A percentile compares a stretch with the other conserved stretches of the same genome.
phyloP scores from a whole-genome alignment of 352 stramenopile species.

The Phytophthora pisi region DNA sequence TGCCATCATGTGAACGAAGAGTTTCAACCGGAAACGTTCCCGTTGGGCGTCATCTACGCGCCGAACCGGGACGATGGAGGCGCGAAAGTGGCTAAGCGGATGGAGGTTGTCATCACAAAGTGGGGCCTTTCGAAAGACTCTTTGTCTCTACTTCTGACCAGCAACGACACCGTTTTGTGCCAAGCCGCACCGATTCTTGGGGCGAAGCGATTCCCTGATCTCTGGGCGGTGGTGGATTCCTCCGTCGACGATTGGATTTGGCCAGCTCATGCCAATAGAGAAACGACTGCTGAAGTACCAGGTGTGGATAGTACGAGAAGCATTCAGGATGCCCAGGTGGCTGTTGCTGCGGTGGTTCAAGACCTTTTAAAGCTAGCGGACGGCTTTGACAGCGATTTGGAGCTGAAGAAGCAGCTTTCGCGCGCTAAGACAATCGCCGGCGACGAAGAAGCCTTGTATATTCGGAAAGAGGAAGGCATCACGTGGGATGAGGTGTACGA shows the following conservation, averaged over 20 bases:
- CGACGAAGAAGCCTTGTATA: conserved; percentile 3
- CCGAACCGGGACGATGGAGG: conserved; percentile 2
- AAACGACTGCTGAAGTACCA: background rate
- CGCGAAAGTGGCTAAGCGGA: conserved; percentile 1
- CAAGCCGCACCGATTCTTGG: conserved; percentile 7
- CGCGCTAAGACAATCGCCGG: conserved; percentile 5
- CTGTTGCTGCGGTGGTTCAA: conserved; percentile 1
- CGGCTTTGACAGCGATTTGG: conserved; percentile 9
- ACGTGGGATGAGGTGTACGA: conserved; percentile 35
- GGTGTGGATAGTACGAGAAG: background rate
- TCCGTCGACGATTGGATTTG: conserved; percentile 3
- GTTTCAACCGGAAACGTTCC: conserved; percentile 16
- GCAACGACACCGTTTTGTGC: conserved; percentile 8
- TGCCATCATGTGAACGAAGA: conserved; percentile 15
- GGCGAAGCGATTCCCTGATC: conserved; percentile 14
- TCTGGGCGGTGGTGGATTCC: conserved; percentile 8
- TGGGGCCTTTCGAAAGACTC: conserved; percentile 5
- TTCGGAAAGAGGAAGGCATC: conserved; percentile 5
- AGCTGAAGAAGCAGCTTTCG: conserved; percentile 11
- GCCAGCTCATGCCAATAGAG: background rate
- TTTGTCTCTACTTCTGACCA: conserved; percentile 17
- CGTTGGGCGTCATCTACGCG: background rate
- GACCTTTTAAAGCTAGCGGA: conserved; percentile 6
- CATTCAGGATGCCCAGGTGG: conserved; percentile 2
- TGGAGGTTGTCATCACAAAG: conserved; percentile 1